A percentile compares a stretch with the other conserved stretches of the same genome.
phyloP scores from a whole-genome alignment of 176 grass and related monocot genomes.

The Microstegium vimineum region DNA sequence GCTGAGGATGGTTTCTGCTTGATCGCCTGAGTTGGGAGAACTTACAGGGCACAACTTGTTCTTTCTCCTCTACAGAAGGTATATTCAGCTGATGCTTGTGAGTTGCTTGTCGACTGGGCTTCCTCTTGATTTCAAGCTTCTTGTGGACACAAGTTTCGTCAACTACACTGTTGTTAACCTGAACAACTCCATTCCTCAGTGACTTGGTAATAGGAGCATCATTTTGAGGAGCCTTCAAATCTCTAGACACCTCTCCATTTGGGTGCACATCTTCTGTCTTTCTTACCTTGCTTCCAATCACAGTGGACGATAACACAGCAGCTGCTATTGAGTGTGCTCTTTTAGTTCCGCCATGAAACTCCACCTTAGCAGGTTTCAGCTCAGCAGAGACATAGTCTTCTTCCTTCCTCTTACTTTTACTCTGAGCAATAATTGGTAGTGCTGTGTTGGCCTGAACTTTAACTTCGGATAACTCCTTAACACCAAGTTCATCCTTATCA shows the following conservation, averaged over 20 bases:
- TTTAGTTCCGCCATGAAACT: slow-evolving; percentile 14
- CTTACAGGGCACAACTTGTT: slow-evolving; percentile 2
- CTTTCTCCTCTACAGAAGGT: background rate
- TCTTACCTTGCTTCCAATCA: slow-evolving; percentile 18
- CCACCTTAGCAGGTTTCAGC: slow-evolving; percentile 8
- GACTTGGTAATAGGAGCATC: slow-evolving; percentile 2
- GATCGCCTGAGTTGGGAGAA: too few species aligned
- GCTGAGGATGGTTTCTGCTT: background rate
- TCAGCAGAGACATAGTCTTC: background rate
- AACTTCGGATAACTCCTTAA: slow-evolving; percentile 5
- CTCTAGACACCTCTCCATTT: background rate
- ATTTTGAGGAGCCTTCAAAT: background rate
- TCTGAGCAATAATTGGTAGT: background rate
- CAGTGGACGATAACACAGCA: background rate
- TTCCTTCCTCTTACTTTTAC: background rate
- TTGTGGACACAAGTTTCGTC: background rate
- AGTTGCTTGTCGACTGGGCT: background rate
- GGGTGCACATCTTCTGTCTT: background rate
- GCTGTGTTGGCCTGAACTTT: background rate
- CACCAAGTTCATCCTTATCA: background rate
- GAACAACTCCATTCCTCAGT: slow-evolving; percentile 19
- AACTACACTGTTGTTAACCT: background rate
- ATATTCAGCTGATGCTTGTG: background rate
- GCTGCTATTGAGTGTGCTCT: background rate
- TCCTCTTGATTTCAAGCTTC: slow-evolving; percentile 12